Evolutionary conservation across 2,329 filamentous ascomycete species (phyloP).

Genomic region (Hypoxylon sp.): DNA sequence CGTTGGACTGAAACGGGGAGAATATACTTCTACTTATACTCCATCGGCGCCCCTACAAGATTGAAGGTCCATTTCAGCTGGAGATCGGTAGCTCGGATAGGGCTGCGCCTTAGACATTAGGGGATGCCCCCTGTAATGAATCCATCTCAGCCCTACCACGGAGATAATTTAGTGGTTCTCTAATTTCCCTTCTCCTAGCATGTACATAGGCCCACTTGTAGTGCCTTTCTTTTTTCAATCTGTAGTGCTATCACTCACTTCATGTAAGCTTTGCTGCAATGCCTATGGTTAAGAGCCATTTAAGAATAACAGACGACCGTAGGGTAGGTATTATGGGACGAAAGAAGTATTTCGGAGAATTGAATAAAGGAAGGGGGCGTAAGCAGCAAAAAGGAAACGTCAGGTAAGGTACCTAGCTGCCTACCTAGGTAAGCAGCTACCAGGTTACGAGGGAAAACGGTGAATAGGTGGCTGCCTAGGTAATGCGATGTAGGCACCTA

Average conservation of each 20-base stretch:
- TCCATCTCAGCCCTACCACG: constrained; percentile 1
- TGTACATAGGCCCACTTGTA: background rate
- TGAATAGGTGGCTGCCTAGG: too few relatives aligned
- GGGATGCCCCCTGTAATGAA: background rate
- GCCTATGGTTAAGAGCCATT: background rate
- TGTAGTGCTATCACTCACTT: background rate
- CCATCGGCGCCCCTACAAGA: background rate
- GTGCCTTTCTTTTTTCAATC: background rate
- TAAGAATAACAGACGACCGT: background rate
- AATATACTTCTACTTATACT: background rate
- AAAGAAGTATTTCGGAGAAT: too few relatives aligned
- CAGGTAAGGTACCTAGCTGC: too few relatives aligned
- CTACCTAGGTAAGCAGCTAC: too few relatives aligned
- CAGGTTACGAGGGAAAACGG: too few relatives aligned
- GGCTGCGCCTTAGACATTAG: background rate
- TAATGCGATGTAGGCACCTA: too few relatives aligned
- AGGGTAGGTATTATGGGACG: too few relatives aligned
- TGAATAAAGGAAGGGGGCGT: too few relatives aligned
- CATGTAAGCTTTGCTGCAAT: background rate
- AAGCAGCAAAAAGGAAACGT: too few relatives aligned
- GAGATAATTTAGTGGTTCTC: background rate
- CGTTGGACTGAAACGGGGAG: background rate
- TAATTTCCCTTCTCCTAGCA: background rate
- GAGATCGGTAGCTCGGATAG: background rate
- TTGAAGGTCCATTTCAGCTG: background rate